A percentile compares a stretch with the other conserved stretches of the same genome.
phyloP scores from a whole-genome alignment of 805 yeast species.

The Brettanomyces sp. region DNA sequence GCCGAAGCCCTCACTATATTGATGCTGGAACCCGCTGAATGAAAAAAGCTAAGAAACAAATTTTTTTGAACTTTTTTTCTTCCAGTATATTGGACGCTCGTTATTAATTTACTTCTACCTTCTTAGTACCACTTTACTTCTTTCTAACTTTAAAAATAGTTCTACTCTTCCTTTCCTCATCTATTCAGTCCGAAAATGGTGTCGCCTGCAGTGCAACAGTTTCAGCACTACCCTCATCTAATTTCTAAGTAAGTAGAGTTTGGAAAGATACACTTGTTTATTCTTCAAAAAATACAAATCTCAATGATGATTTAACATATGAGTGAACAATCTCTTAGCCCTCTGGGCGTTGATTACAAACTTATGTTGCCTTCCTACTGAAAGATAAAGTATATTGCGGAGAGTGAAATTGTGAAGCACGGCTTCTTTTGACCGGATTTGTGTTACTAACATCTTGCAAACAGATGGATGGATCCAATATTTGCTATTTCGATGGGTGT shows the following conservation, averaged over 20 bases:
- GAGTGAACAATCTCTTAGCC: conserved; percentile 14
- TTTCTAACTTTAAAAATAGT: neutral
- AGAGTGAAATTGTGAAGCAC: neutral
- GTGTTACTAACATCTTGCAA: conserved; percentile 3
- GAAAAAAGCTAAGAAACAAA: too few relatives aligned
- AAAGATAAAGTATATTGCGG: neutral
- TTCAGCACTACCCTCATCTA: conserved; percentile 31
- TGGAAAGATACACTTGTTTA: neutral
- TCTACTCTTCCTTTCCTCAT: neutral
- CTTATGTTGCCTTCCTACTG: conserved; percentile 9
- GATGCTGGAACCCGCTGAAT: too few relatives aligned
- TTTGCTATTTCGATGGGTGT: conserved; percentile 57
- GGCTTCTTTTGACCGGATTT: neutral
- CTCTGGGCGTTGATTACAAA: conserved; percentile 5
- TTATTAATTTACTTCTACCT: too few relatives aligned
- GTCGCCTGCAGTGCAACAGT: conserved; percentile 10
- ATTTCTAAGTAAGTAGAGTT: conserved; percentile 29
- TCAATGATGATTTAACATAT: conserved; percentile 9
- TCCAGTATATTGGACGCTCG: too few relatives aligned
- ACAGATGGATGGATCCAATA: conserved; percentile 51
- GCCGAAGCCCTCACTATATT: too few relatives aligned
- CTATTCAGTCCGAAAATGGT: conserved; percentile 19
- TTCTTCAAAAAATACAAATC: neutral
- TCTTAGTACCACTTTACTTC: neutral
- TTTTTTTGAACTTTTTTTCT: neutral